Percentiles rank a stretch among this genome's conserved stretches.
These are phyloP conservation scores for Salix dunnii DNA, from an alignment of 345 rosid genomes.

Conservation along the genomic window DNA sequence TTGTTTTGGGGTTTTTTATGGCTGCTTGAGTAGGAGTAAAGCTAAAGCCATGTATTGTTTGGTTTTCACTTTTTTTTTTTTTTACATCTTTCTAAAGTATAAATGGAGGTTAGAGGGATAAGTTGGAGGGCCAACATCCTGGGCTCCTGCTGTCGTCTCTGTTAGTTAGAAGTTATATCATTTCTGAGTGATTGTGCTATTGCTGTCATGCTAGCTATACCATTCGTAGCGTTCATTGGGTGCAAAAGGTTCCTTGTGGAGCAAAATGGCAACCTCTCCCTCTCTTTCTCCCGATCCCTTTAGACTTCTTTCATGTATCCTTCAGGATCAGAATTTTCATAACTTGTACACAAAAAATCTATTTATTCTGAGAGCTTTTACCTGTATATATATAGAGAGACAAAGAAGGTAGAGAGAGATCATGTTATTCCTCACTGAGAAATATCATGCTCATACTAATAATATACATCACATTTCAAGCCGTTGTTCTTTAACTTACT, in stretches of 20 bases:
- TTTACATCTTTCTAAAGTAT: neutral
- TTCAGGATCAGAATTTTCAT: too few species aligned
- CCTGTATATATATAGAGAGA: too few species aligned
- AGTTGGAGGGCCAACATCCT: constrained; percentile 45
- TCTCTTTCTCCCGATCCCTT: neutral
- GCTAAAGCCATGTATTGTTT: constrained; percentile 45
- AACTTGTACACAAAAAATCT: too few species aligned
- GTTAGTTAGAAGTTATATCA: constrained; percentile 8
- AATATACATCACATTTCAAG: too few species aligned
- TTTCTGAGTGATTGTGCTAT: constrained; percentile 7
- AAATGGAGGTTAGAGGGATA: constrained; percentile 30
- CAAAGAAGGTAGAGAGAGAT: too few species aligned
- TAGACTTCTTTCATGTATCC: neutral
- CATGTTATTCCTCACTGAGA: too few species aligned
- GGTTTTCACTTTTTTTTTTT: neutral
- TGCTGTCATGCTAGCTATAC: constrained; percentile 4
- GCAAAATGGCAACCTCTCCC: neutral
- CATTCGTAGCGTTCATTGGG: neutral
- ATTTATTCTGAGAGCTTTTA: too few species aligned
- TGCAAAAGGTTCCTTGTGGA: constrained; percentile 6
- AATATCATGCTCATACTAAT: too few species aligned
- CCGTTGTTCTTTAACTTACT: too few species aligned
- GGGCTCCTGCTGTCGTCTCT: constrained; percentile 6
- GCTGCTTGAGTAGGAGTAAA: constrained; percentile 71
- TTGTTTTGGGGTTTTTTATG: neutral